phyloP scores from a whole-genome alignment of 2,329 filamentous ascomycete genomes.

The Elsinoe perseae region DNA sequence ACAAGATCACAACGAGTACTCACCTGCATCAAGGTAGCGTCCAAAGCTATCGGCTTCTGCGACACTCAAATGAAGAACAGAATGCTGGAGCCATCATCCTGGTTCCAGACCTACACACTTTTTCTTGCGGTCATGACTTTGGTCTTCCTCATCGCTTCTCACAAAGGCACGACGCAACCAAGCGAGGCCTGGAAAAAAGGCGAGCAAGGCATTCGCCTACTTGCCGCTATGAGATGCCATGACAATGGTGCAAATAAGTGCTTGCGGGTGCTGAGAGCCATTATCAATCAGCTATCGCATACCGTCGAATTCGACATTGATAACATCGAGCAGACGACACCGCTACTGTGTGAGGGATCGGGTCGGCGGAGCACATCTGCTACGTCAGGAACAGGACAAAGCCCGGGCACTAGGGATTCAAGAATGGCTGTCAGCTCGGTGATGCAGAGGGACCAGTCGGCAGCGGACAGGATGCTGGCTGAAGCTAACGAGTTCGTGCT shows the following conservation, averaged over 20 bases:
- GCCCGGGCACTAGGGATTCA: background rate
- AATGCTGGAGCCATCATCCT: slow-evolving; percentile 8
- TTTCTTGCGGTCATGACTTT: slow-evolving; percentile 11
- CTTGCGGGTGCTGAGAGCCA: background rate
- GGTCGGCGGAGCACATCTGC: background rate
- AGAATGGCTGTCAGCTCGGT: background rate
- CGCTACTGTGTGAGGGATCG: background rate
- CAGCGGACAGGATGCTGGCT: slow-evolving; percentile 11
- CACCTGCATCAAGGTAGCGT: slow-evolving; percentile 14
- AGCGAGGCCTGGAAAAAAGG: slow-evolving; percentile 14
- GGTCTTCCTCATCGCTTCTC: slow-evolving; percentile 14
- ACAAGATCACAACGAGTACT: slow-evolving; percentile 11
- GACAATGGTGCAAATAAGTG: slow-evolving; percentile 10
- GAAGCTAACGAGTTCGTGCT: slow-evolving; percentile 12
- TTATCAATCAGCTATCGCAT: slow-evolving; percentile 10
- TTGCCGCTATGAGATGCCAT: slow-evolving; percentile 7
- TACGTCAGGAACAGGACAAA: background rate
- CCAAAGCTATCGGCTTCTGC: slow-evolving; percentile 9
- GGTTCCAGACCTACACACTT: slow-evolving; percentile 15
- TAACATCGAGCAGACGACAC: slow-evolving; percentile 8
- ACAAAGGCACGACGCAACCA: slow-evolving; percentile 8
- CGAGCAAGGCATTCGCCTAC: slow-evolving; percentile 9
- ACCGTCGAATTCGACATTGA: slow-evolving; percentile 15
- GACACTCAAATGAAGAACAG: background rate
- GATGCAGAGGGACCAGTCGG: background rate